phyloP scores from a whole-genome alignment of 2,329 filamentous ascomycete genomes.

The Clarireedia paspali region DNA sequence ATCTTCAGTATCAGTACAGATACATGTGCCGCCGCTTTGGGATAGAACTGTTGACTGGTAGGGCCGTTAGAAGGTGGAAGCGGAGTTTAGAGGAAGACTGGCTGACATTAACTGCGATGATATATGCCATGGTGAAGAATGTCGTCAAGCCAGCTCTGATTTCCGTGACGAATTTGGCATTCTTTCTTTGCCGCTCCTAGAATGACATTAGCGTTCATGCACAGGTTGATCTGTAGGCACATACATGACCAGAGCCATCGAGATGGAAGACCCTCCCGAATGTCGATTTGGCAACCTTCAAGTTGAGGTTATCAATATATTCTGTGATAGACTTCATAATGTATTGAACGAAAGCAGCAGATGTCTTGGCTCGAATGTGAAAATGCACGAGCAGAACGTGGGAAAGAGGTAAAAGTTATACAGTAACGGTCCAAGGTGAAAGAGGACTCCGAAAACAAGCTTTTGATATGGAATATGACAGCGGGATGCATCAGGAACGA shows the following conservation, averaged over 20 bases:
- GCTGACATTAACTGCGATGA: slow-evolving; percentile 64
- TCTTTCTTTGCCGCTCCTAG: slow-evolving; percentile 59
- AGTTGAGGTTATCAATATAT: slow-evolving; percentile 26
- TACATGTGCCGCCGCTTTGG: slow-evolving; percentile 69
- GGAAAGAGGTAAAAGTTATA: slow-evolving; percentile 14
- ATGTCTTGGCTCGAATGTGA: background rate
- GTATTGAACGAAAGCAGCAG: background rate
- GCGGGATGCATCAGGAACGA: slow-evolving; percentile 7
- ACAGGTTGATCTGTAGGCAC: slow-evolving; percentile 17
- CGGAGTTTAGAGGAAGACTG: background rate
- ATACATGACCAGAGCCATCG: slow-evolving; percentile 60
- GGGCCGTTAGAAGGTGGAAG: slow-evolving; percentile 6
- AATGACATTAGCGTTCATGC: background rate
- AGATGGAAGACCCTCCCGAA: slow-evolving; percentile 59
- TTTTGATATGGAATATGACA: slow-evolving; percentile 6
- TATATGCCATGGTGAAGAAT: slow-evolving; percentile 77
- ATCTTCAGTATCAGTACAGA: slow-evolving; percentile 39
- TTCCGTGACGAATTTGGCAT: slow-evolving; percentile 67
- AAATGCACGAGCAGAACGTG: slow-evolving; percentile 18
- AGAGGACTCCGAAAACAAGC: background rate
- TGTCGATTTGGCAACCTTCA: slow-evolving; percentile 34
- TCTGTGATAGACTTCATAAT: slow-evolving; percentile 7
- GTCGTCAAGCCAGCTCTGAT: slow-evolving; percentile 74
- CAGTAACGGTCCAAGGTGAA: slow-evolving; percentile 5
- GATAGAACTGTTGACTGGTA: slow-evolving; percentile 64